phyloP scores from a whole-genome alignment of 202 grass and related monocot species.

The Carex arenaria region DNA sequence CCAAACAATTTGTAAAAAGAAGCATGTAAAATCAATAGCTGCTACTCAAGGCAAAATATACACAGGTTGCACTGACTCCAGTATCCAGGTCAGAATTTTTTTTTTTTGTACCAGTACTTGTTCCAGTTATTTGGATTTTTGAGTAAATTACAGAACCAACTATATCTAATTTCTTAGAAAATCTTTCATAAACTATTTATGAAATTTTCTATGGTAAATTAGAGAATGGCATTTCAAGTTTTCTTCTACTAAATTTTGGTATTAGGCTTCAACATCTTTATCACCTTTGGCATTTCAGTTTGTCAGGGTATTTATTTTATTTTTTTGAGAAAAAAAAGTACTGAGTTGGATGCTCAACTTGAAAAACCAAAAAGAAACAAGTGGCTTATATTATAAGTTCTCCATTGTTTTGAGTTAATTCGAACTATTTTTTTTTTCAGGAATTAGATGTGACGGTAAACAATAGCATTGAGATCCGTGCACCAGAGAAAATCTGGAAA shows the following conservation, averaged over 20 bases:
- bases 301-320: neutral
- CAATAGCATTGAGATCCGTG: constrained; percentile 58
- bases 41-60: constrained; percentile 72
- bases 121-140: neutral
- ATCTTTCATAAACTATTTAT: neutral
- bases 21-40: constrained; percentile 70
- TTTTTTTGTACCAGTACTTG: neutral
- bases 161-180: neutral
- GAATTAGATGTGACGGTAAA: constrained; percentile 59
- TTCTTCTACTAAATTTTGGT: neutral
- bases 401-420: neutral
- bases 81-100: constrained; percentile 75
- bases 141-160: neutral
- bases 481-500: constrained; percentile 56
- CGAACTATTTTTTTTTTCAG: constrained; percentile 31
- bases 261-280: neutral
- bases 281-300: neutral
- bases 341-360: neutral
- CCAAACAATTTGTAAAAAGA: constrained; percentile 75
- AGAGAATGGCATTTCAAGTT: neutral
- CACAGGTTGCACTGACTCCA: constrained; percentile 77
- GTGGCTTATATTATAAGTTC: neutral
- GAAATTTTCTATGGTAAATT: neutral
- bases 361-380: neutral
- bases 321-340: neutral